Evolutionary conservation across 73 alveolate species (phyloP).

Genomic region (Symbiodinium natans): DNA sequence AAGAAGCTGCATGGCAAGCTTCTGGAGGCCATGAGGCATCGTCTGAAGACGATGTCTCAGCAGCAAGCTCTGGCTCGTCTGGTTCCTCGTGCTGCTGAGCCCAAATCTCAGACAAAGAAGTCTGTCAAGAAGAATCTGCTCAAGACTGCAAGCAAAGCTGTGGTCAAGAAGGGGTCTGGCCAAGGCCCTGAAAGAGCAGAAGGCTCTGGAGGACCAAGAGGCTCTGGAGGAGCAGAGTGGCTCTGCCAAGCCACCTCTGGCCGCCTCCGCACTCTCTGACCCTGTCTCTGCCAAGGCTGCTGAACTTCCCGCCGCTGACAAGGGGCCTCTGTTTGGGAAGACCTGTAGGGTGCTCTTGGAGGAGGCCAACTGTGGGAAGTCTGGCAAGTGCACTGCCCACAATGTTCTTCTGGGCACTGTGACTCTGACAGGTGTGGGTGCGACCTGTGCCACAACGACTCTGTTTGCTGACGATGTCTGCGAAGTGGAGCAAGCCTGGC

Average conservation of each 20-base stretch:
- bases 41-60: conserved; percentile 5
- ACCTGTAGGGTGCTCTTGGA: not conserved
- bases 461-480: not conserved
- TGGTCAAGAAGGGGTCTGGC: not conserved
- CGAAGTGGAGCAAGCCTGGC: not conserved
- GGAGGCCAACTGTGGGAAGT: not conserved
- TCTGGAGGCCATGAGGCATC: not conserved
- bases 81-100: not conserved
- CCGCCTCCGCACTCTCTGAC: not conserved
- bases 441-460: not conserved
- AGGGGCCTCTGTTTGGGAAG: not conserved
- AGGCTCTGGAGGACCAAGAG: not conserved
- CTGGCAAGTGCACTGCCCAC: not conserved
- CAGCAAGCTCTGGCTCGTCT: not conserved
- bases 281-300: not conserved
- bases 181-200: not conserved
- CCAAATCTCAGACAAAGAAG: not conserved
- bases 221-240: not conserved
- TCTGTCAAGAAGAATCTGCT: not conserved
- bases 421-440: not conserved
- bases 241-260: not conserved
- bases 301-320: not conserved
- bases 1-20: not conserved
- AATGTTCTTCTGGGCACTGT: not conserved
- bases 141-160: not conserved